These are phyloP conservation scores for Aschersonia sp. DNA, from an alignment of 2,329 filamentous ascomycete species.

Conservation along the genomic window DNA sequence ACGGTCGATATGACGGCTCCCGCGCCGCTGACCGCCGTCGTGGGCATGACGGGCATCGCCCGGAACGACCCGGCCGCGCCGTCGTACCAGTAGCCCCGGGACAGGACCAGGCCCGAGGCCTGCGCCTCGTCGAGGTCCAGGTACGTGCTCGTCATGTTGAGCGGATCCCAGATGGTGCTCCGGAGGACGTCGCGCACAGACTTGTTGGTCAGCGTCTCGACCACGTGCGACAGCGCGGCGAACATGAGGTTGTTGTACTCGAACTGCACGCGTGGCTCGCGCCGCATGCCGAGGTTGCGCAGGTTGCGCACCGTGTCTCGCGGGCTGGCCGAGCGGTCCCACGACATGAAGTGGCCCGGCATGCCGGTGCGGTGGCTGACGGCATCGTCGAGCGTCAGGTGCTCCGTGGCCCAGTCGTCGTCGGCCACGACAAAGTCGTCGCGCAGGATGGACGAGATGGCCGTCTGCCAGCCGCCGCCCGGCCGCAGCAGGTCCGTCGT, in stretches of 20 bases:
- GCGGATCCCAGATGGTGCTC: conserved; percentile 26
- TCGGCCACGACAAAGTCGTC: too few species aligned
- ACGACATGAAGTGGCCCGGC: too few species aligned
- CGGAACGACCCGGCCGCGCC: conserved; percentile 10
- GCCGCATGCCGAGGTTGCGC: conserved; percentile 26
- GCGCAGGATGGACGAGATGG: too few species aligned
- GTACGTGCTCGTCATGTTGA: conserved; percentile 31
- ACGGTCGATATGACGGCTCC: conserved; percentile 29
- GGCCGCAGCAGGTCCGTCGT: too few species aligned
- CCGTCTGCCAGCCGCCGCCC: too few species aligned
- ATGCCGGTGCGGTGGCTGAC: too few species aligned
- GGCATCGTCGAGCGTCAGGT: too few species aligned
- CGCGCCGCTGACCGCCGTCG: conserved; percentile 20
- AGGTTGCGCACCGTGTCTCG: conserved; percentile 13
- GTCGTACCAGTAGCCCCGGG: conserved; percentile 26
- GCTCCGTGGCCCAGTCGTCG: too few species aligned
- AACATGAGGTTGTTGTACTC: conserved; percentile 39
- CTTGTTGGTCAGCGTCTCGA: conserved; percentile 25
- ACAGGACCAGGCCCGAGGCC: conserved; percentile 14
- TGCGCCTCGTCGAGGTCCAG: conserved; percentile 13
- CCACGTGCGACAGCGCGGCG: conserved; percentile 25
- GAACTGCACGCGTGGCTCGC: conserved; percentile 27
- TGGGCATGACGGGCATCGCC: conserved; percentile 12
- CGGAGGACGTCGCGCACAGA: conserved; percentile 25
- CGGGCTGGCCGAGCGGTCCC: too few species aligned